Evolutionary conservation across 371 early-diverging fungal species (phyloP).

Genomic region (Mycotypha africana): DNA sequence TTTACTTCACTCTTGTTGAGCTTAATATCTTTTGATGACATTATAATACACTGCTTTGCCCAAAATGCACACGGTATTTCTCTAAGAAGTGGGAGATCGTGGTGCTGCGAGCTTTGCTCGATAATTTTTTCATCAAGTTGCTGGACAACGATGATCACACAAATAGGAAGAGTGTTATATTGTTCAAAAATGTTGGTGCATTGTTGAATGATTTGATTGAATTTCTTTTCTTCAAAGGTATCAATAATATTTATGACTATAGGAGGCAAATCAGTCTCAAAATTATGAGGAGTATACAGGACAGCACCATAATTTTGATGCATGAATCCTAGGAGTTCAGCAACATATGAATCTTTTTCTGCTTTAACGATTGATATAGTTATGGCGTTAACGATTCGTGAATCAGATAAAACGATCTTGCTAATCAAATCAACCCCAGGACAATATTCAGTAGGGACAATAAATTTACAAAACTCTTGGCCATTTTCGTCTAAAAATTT

Average conservation of each 20-base stretch:
- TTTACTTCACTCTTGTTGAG: too few relatives aligned
- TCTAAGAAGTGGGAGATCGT: slow-evolving; percentile 12
- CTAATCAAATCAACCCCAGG: slow-evolving; percentile 11
- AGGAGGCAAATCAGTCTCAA: slow-evolving; percentile 4
- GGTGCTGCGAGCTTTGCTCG: slow-evolving; percentile 12
- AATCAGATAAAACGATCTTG: slow-evolving; percentile 7
- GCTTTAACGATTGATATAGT: slow-evolving; percentile 7
- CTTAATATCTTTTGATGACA: too few relatives aligned
- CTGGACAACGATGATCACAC: slow-evolving; percentile 12
- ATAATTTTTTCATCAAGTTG: slow-evolving; percentile 11
- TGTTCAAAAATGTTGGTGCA: slow-evolving; percentile 13
- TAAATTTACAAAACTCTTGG: slow-evolving; percentile 11
- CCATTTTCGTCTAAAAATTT: slow-evolving; percentile 13
- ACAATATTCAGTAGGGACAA: slow-evolving; percentile 14
- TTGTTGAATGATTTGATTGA: slow-evolving; percentile 14
- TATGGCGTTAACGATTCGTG: background rate
- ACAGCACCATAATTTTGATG: slow-evolving; percentile 4
- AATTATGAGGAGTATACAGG: slow-evolving; percentile 7
- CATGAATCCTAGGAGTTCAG: slow-evolving; percentile 10
- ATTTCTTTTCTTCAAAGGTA: slow-evolving; percentile 11
- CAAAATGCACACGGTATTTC: too few relatives aligned
- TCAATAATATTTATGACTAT: slow-evolving; percentile 12
- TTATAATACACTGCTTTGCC: too few relatives aligned
- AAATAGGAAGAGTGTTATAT: slow-evolving; percentile 7
- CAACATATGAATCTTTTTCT: slow-evolving; percentile 7